Conservation (phyloP, 805 yeast genomes). For the Cyberlindnera mrakii region DNA sequence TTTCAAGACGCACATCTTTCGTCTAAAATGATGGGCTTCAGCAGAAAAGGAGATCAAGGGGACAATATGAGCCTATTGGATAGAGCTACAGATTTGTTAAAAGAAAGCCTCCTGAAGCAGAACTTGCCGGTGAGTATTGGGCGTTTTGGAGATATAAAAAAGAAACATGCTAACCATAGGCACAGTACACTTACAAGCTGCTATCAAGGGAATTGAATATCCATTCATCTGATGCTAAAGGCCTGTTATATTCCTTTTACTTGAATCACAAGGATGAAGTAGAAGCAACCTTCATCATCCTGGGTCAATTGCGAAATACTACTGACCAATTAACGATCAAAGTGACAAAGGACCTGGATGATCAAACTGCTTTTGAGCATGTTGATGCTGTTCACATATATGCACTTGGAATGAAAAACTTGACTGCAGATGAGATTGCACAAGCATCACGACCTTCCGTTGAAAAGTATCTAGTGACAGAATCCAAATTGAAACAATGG, state of each 20-base stretch:
- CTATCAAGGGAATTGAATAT: constrained; percentile 36
- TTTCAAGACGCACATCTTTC: too few species aligned
- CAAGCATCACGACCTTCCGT: constrained; percentile 8
- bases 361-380: constrained; percentile 24
- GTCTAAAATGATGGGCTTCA: too few species aligned
- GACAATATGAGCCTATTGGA: constrained; percentile 1
- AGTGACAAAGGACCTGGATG: constrained; percentile 23
- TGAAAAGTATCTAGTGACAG: constrained; percentile 5
- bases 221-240: constrained; percentile 34
- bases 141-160: background rate
- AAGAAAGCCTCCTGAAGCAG: constrained; percentile 7
- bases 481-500: constrained; percentile 16
- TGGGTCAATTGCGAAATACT: constrained; percentile 26
- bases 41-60: too few species aligned
- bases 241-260: constrained; percentile 33
- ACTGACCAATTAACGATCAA: constrained; percentile 11
- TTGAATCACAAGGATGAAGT: constrained; percentile 29
- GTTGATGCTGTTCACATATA: constrained; percentile 35
- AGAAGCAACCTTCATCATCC: constrained; percentile 35
- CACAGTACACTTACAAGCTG: constrained; percentile 32
- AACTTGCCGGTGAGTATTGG: constrained; percentile 9
- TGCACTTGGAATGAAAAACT: constrained; percentile 25
- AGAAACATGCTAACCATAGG: background rate
- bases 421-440: constrained; percentile 15
- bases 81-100: constrained; percentile 2